Percentiles rank a stretch among this genome's conserved stretches.
phyloP scores from a whole-genome alignment of 2,329 filamentous ascomycete species.

The Phoma herbarum region DNA sequence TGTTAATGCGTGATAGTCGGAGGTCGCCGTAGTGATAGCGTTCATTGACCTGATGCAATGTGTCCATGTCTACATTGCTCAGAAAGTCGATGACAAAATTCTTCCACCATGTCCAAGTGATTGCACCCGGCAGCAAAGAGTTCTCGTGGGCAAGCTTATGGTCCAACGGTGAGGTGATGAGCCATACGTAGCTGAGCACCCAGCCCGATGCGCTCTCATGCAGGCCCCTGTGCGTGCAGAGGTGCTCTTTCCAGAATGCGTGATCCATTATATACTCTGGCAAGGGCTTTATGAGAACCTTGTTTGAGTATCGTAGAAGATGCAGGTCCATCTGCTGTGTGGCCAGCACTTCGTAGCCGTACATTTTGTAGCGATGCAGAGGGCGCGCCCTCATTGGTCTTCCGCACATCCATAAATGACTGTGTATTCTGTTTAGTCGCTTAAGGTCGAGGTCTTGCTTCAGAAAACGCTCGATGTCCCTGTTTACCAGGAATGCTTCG shows the following conservation, averaged over 20 bases:
- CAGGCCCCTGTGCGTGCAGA: conserved; percentile 29
- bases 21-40: conserved; percentile 51
- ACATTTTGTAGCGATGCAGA: conserved; percentile 49
- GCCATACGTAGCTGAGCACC: conserved; percentile 49
- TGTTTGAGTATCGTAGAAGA: conserved; percentile 45
- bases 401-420: conserved; percentile 49
- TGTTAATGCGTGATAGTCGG: conserved; percentile 47
- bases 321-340: conserved; percentile 51
- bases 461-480: conserved; percentile 40
- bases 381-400: conserved; percentile 48
- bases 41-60: conserved; percentile 48
- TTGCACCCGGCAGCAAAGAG: conserved; percentile 37
- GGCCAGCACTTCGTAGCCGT: conserved; percentile 40
- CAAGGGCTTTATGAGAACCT: conserved; percentile 45
- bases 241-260: conserved; percentile 43
- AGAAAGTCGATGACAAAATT: conserved; percentile 40
- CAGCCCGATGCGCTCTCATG: conserved; percentile 44
- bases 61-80: conserved; percentile 40
- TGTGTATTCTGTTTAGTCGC: conserved; percentile 47
- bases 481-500: conserved; percentile 33
- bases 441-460: conserved; percentile 41
- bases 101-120: conserved; percentile 50
- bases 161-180: conserved; percentile 45
- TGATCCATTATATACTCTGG: conserved; percentile 44
- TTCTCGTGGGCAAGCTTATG: conserved; percentile 45